Conservation (phyloP, 257 asterid species). For the Lantana camara region DNA sequence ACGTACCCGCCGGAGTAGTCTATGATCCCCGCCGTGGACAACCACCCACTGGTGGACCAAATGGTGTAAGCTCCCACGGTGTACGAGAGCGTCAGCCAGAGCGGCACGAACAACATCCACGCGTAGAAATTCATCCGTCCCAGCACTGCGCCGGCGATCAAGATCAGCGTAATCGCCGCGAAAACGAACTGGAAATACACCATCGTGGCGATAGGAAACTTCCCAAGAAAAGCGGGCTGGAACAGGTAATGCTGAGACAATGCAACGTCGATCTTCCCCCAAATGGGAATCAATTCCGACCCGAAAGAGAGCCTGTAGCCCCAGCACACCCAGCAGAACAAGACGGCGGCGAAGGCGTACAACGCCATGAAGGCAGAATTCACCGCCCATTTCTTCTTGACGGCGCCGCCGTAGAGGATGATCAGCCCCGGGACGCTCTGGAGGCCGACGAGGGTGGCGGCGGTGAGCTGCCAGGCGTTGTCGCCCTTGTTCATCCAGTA, state of each 20-base stretch:
- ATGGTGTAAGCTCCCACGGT: conserved; percentile 67
- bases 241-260: conserved; percentile 51
- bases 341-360: conserved; percentile 67
- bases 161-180: conserved; percentile 65
- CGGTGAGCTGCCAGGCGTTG: conserved; percentile 75
- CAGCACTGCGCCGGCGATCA: conserved; percentile 66
- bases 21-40: conserved; percentile 45
- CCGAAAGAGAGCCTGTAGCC: conserved; percentile 63
- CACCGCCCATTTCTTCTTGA: too few species aligned
- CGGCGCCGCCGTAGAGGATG: conserved; percentile 64
- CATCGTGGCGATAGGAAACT: conserved; percentile 68
- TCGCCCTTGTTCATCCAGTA: conserved; percentile 67
- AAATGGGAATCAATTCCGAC: conserved; percentile 47
- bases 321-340: conserved; percentile 77
- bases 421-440: conserved; percentile 74
- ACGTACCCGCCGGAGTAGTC: conserved; percentile 77
- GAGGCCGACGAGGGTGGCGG: conserved; percentile 61
- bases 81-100: conserved; percentile 72
- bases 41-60: conserved; percentile 62
- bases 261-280: conserved; percentile 57
- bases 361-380: conserved; percentile 79
- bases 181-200: conserved; percentile 71
- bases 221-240: conserved; percentile 41
- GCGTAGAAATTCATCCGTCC: conserved; percentile 74
- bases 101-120: conserved; percentile 75